Evolutionary conservation across 805 yeast genomes (phyloP).

Genomic region (Saccharomycopsis lassenensis): DNA sequence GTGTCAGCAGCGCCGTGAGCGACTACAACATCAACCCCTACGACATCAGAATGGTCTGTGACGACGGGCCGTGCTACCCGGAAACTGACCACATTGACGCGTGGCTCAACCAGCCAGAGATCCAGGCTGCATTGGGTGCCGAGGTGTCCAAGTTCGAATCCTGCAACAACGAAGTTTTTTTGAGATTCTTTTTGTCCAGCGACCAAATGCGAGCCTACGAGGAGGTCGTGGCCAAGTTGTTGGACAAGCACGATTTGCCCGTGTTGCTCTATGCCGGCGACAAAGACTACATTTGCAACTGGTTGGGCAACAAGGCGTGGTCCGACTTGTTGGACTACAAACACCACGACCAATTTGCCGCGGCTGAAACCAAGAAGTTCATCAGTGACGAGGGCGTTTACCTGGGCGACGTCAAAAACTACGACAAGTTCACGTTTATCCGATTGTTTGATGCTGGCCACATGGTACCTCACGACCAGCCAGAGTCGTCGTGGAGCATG

Average conservation of each 20-base stretch:
- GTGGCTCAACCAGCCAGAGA: constrained; percentile 68
- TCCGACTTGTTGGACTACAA: constrained; percentile 63
- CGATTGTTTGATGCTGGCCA: constrained; percentile 88
- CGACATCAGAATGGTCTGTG: constrained; percentile 77
- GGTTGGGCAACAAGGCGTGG: constrained; percentile 93
- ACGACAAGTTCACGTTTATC: constrained; percentile 64
- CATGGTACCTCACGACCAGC: constrained; percentile 91
- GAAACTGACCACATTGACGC: constrained; percentile 64
- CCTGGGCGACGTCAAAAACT: constrained; percentile 32
- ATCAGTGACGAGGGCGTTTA: constrained; percentile 21
- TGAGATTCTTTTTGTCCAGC: constrained; percentile 76
- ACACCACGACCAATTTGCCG: constrained; percentile 31
- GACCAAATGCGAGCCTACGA: constrained; percentile 93
- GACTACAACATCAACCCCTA: constrained; percentile 84
- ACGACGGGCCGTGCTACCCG: constrained; percentile 66
- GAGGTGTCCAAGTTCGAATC: constrained; percentile 71
- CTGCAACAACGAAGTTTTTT: constrained; percentile 73
- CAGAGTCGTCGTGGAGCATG: constrained; percentile 67
- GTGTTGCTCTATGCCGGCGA: constrained; percentile 91
- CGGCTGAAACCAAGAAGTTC: constrained; percentile 20
- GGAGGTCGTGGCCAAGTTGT: constrained; percentile 54
- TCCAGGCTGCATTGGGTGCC: constrained; percentile 77
- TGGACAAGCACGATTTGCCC: constrained; percentile 56
- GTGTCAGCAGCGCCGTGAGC: constrained; percentile 71
- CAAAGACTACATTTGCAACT: constrained; percentile 91